Conservation (phyloP, 139 green algal species). For the Zygnema cylindricum region DNA sequence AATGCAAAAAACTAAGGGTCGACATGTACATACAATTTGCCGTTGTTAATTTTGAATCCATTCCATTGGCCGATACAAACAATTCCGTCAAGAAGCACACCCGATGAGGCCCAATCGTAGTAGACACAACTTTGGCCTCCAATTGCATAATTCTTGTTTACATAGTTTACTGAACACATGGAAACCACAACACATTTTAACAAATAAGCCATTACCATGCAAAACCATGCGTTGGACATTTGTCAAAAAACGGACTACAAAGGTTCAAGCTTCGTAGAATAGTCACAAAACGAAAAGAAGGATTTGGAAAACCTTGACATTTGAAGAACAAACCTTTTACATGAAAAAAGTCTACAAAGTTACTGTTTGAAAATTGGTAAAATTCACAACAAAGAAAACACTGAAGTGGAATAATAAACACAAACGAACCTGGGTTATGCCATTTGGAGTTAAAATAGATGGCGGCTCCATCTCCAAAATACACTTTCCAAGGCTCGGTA, state of each 20-base stretch:
- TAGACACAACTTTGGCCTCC: conserved; percentile 17
- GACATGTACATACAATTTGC: conserved; percentile 15
- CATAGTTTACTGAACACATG: conserved; percentile 14
- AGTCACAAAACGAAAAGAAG: not conserved
- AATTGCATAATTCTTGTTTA: conserved; percentile 17
- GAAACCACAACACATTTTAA: too few relatives aligned
- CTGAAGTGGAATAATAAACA: too few relatives aligned
- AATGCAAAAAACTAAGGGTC: not conserved
- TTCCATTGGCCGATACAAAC: conserved; percentile 24
- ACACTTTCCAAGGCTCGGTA: not conserved
- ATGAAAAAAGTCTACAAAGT: too few relatives aligned
- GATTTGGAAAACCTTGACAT: not conserved
- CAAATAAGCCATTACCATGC: too few relatives aligned
- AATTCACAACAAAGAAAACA: too few relatives aligned
- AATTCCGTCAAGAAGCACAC: conserved; percentile 16
- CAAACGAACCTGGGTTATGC: conserved; percentile 38
- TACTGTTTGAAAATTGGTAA: too few relatives aligned
- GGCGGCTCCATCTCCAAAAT: not conserved
- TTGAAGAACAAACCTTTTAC: too few relatives aligned
- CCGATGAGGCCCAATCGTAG: conserved; percentile 34
- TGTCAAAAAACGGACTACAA: not conserved
- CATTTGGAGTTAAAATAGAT: conserved; percentile 44
- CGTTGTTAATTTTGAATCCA: conserved; percentile 44
- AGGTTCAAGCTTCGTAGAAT: not conserved
- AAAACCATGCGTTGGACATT: not conserved